Base-by-base conservation (phyloP, 2,329 filamentous ascomycete genomes). In the Fusarium sp. region DNA sequence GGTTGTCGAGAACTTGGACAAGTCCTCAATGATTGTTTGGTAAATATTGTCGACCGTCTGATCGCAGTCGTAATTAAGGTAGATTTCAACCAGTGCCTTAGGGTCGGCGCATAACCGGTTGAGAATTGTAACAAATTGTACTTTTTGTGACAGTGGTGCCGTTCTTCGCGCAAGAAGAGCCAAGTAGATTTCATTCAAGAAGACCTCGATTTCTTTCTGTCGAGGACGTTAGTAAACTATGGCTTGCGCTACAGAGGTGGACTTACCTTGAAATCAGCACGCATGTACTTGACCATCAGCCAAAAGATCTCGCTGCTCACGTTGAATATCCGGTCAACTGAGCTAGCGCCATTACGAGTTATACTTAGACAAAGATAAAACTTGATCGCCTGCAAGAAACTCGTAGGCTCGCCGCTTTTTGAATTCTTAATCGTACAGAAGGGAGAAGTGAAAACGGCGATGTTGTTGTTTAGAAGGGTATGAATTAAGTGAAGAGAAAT, bases 31-130 rank as follows among this genome's bases (percentile, higher is more conserved):
- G 55, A 98, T 90, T 20, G 88, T 91, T 80, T 99, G 96, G 78
- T 97, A 99, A 79, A 98, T 96, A 79, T 99, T 99, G 80, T 98
- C 95, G 62, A 98, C 88, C 40, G 93, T 94, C 63, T 95, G 88
- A 75, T 98, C 97, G 80, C 96, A 99, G 78, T 99, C 96, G 76
- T 99, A 99, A 79, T 99, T 99, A 67, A 99, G 87, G 79, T 99
- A 99, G 15, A 94, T 91, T 79, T 99, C 96, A 16, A 99, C 96
- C 49, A 99, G 79, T 0, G 93, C 94, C 70, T 93, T 88, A 3
- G 95, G 93, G 77, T 99, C 96, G 16, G 88, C 89, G 62, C 92
- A 94, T 47, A 99, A 84, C 61, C 95, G 87, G 73, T 93, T 92
- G 53, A 99, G 85, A 28, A 99, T 89, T 63, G 89, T 90, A 78